These are phyloP conservation scores for Aspergillus haitiensis DNA, from an alignment of 495 filamentous ascomycete species.

Conservation along the genomic window DNA sequence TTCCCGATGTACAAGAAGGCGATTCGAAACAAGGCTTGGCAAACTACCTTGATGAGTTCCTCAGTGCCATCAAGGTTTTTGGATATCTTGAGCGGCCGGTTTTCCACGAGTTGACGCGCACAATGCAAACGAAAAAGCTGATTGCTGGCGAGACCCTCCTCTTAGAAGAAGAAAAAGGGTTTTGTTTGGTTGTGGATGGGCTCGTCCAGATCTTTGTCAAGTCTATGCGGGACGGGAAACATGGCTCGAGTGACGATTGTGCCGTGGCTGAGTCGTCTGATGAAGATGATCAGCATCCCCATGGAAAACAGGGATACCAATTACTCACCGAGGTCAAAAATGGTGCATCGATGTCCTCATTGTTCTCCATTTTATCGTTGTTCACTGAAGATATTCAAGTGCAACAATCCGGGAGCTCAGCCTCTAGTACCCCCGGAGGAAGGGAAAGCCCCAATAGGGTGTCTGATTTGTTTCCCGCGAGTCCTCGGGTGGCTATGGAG, in stretches of 20 bases:
- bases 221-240: slow-evolving; percentile 63
- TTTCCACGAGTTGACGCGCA: slow-evolving; percentile 94
- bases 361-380: slow-evolving; percentile 94
- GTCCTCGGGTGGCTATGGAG: slow-evolving; percentile 43
- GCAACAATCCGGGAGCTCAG: slow-evolving; percentile 52
- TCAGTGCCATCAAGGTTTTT: slow-evolving; percentile 99
- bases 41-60: slow-evolving; percentile 95
- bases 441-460: slow-evolving; percentile 34
- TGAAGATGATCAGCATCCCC: slow-evolving; percentile 59
- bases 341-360: slow-evolving; percentile 94
- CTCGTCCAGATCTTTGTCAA: slow-evolving; percentile 98
- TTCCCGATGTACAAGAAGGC: slow-evolving; percentile 87
- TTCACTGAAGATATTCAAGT: slow-evolving; percentile 95
- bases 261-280: slow-evolving; percentile 52
- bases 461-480: slow-evolving; percentile 48
- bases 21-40: slow-evolving; percentile 87
- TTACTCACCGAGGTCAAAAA: slow-evolving; percentile 97
- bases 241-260: slow-evolving; percentile 27
- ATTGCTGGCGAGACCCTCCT: slow-evolving; percentile 94
- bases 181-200: slow-evolving; percentile 96
- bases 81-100: slow-evolving; percentile 95
- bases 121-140: slow-evolving; percentile 95
- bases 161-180: slow-evolving; percentile 95
- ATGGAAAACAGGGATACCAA: slow-evolving; percentile 79
- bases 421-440: slow-evolving; percentile 45